Conservation (phyloP, 305 asterid species). For the Ruellia speciosa region DNA sequence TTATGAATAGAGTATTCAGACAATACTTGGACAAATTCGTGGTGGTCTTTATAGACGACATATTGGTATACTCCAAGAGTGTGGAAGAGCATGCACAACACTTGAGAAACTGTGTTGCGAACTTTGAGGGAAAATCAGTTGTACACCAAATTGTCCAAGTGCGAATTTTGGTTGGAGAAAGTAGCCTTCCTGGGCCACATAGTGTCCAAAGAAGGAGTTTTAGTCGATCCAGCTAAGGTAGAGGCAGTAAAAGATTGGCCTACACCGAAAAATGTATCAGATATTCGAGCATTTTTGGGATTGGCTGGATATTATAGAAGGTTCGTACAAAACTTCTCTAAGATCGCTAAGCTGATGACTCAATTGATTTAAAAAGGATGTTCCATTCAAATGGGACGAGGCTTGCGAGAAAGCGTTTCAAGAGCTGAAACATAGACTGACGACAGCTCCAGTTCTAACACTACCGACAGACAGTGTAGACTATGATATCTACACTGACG, state of each 20-base stretch:
- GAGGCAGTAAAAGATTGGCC: constrained; percentile 3
- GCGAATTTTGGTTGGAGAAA: constrained; percentile 9
- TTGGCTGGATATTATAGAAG: constrained; percentile 1
- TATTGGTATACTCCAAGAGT: background rate
- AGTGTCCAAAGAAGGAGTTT: background rate
- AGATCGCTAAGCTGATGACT: background rate
- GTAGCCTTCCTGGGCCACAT: constrained; percentile 7
- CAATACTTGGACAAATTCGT: background rate
- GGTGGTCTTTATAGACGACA: background rate
- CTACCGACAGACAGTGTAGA: background rate
- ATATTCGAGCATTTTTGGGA: background rate
- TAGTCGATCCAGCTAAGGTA: background rate
- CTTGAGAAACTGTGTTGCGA: background rate
- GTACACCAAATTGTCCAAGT: constrained; percentile 2
- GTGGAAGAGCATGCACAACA: background rate
- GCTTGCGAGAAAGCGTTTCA: background rate
- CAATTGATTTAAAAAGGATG: background rate
- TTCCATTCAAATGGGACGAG: background rate
- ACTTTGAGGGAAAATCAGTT: background rate
- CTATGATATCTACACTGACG: background rate
- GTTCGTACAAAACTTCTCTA: background rate
- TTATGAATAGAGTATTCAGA: background rate
- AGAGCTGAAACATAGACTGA: background rate
- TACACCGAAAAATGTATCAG: background rate
- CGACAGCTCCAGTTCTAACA: background rate